Conservation (phyloP, 2,329 filamentous ascomycete genomes). For the Aspergillus sp. region DNA sequence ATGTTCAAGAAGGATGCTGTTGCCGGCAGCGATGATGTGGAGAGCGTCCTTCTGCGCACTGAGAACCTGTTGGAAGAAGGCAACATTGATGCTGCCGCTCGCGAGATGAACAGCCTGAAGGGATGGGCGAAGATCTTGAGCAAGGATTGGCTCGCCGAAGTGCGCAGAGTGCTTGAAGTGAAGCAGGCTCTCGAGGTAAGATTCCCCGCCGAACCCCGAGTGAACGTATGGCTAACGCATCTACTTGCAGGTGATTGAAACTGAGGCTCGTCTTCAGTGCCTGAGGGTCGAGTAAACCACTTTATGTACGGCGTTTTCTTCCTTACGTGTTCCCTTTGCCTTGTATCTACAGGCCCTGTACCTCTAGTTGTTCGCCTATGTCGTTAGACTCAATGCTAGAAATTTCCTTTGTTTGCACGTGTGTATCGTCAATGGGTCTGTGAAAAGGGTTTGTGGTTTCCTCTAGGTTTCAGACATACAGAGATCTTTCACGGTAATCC, state of each 20-base stretch:
- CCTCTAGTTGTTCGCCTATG: slow-evolving; percentile 37
- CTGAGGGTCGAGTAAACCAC: slow-evolving; percentile 69
- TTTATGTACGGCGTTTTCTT: slow-evolving; percentile 25
- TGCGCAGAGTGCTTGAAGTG: slow-evolving; percentile 88
- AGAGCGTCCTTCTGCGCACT: slow-evolving; percentile 86
- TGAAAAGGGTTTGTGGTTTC: not conserved
- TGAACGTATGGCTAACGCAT: slow-evolving; percentile 15
- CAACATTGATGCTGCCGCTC: slow-evolving; percentile 82
- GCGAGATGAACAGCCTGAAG: slow-evolving; percentile 89
- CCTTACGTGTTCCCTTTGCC: slow-evolving; percentile 30
- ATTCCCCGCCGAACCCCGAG: slow-evolving; percentile 19
- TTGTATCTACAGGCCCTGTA: slow-evolving; percentile 37
- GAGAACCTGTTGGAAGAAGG: slow-evolving; percentile 92
- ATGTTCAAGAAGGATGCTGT: slow-evolving; percentile 93
- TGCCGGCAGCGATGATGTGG: slow-evolving; percentile 82
- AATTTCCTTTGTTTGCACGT: slow-evolving; percentile 19
- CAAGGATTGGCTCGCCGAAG: slow-evolving; percentile 89
- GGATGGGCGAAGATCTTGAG: slow-evolving; percentile 96
- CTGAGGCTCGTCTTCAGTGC: slow-evolving; percentile 85
- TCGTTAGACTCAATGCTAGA: slow-evolving; percentile 40
- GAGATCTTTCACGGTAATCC: no score
- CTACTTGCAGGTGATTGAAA: slow-evolving; percentile 70
- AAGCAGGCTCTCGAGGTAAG: slow-evolving; percentile 93
- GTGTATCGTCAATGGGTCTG: not conserved
- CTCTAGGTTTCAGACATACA: not conserved